Percentiles rank a stretch among this genome's conserved stretches.
These are phyloP conservation scores for Mayamaea pseudoterrestris DNA, from an alignment of 108 stramenopile genomes.

Conservation along the genomic window DNA sequence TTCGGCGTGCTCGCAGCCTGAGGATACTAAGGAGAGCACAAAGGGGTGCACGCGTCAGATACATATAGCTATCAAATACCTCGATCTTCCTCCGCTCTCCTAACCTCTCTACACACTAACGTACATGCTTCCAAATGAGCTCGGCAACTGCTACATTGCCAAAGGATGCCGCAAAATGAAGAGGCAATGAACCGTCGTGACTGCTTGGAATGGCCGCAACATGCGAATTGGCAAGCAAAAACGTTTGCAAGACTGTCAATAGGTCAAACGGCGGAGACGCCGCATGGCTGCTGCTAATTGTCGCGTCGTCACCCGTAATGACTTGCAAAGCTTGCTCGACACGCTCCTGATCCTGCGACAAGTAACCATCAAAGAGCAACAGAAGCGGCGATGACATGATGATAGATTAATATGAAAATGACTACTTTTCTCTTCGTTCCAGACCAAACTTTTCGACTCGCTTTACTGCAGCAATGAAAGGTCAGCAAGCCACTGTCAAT, in stretches of 20 bases:
- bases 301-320: neutral
- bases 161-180: conserved; percentile 38
- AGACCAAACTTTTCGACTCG: too few relatives aligned
- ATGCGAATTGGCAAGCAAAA: conserved; percentile 17
- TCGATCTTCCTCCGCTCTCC: too few relatives aligned
- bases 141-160: conserved; percentile 20
- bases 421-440: too few relatives aligned
- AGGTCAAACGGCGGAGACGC: neutral
- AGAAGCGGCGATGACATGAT: conserved; percentile 16
- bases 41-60: too few relatives aligned
- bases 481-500: too few relatives aligned
- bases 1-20: conserved; percentile 29
- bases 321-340: conserved; percentile 10
- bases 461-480: too few relatives aligned
- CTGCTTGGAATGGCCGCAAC: conserved; percentile 14
- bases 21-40: conserved; percentile 12
- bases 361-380: conserved; percentile 23
- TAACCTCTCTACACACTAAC: too few relatives aligned
- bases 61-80: too few relatives aligned
- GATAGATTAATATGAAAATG: too few relatives aligned
- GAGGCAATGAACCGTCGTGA: conserved; percentile 29
- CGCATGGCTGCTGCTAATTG: neutral
- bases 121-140: too few relatives aligned
- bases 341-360: conserved; percentile 23
- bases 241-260: neutral